These are phyloP conservation scores for Croton setiger DNA, from an alignment of 441 rosid genomes.

Conservation along the genomic window DNA sequence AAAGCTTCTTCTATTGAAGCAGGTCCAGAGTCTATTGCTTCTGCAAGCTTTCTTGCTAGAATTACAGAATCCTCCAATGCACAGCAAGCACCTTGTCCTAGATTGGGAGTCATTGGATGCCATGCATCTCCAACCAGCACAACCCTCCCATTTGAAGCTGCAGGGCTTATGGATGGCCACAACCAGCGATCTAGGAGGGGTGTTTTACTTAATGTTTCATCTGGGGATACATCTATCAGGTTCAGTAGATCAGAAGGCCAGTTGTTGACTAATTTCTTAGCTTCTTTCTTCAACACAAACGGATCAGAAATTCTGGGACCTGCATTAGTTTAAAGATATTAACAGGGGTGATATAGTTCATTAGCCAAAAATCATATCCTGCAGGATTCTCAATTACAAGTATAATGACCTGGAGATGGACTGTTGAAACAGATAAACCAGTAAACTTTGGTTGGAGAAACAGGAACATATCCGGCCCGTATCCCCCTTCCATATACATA, in stretches of 20 bases:
- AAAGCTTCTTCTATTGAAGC: slow-evolving; percentile 53
- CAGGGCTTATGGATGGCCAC: slow-evolving; percentile 69
- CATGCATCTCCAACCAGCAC: slow-evolving; percentile 90
- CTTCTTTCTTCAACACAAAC: slow-evolving; percentile 52
- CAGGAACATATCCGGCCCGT: slow-evolving; percentile 83
- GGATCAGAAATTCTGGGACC: slow-evolving; percentile 77
- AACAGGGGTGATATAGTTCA: not conserved
- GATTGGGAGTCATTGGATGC: slow-evolving; percentile 97
- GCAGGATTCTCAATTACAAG: slow-evolving; percentile 12
- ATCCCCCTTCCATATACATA: slow-evolving; percentile 76
- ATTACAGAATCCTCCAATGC: slow-evolving; percentile 74
- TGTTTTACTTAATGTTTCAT: slow-evolving; percentile 65
- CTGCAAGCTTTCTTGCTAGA: slow-evolving; percentile 55
- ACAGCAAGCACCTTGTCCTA: slow-evolving; percentile 77
- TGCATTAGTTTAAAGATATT: slow-evolving; percentile 22
- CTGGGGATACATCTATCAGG: slow-evolving; percentile 61
- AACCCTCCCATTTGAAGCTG: slow-evolving; percentile 56
- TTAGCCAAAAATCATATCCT: not conserved
- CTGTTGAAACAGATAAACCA: slow-evolving; percentile 93
- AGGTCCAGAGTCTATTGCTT: slow-evolving; percentile 41
- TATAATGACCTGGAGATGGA: slow-evolving; percentile 57
- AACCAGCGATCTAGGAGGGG: slow-evolving; percentile 86
- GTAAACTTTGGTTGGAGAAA: slow-evolving; percentile 72
- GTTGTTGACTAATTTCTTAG: slow-evolving; percentile 51
- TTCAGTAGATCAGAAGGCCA: slow-evolving; percentile 68